Percentiles rank a stretch among this genome's conserved stretches.
phyloP scores from a whole-genome alignment of 2,329 filamentous ascomycete species.

The Cordyceps javanica region DNA sequence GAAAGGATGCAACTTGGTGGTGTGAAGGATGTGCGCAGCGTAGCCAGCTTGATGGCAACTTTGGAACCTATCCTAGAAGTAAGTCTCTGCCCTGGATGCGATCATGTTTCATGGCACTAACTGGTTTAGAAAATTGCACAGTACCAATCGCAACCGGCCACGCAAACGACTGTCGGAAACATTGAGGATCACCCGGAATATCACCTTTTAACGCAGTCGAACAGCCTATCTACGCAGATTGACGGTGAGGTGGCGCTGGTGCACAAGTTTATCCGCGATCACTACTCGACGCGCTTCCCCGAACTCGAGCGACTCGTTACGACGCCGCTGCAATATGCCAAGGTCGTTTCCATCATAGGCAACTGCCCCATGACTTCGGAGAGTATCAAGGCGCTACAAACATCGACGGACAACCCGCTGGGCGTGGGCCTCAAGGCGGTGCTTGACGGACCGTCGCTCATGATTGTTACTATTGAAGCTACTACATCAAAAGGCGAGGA shows the following conservation, averaged over 20 bases:
- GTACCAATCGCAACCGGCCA: conserved; percentile 63
- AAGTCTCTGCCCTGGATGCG: conserved; percentile 46
- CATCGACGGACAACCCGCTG: conserved; percentile 71
- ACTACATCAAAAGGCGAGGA: conserved; percentile 80
- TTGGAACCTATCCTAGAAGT: conserved; percentile 78
- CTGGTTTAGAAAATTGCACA: conserved; percentile 66
- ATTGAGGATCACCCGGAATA: conserved; percentile 92
- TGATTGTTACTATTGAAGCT: conserved; percentile 94
- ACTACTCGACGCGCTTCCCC: conserved; percentile 90
- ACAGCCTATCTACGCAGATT: conserved; percentile 84
- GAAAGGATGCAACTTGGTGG: conserved; percentile 74
- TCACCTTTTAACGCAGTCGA: conserved; percentile 79
- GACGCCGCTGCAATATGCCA: conserved; percentile 90
- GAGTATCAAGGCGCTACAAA: conserved; percentile 73
- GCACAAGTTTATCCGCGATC: conserved; percentile 93
- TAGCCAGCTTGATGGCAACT: conserved; percentile 74
- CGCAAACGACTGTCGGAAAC: conserved; percentile 65
- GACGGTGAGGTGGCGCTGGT: conserved; percentile 88
- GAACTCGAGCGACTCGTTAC: conserved; percentile 86
- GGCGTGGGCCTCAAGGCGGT: conserved; percentile 71
- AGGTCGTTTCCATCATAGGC: conserved; percentile 85
- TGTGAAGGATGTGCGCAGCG: conserved; percentile 72
- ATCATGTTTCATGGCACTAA: conserved; percentile 56
- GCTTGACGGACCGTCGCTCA: conserved; percentile 81
- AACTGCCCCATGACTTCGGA: conserved; percentile 81